Base-by-base conservation (phyloP, 495 filamentous ascomycete genomes). In the Haplographium delicatum region DNA sequence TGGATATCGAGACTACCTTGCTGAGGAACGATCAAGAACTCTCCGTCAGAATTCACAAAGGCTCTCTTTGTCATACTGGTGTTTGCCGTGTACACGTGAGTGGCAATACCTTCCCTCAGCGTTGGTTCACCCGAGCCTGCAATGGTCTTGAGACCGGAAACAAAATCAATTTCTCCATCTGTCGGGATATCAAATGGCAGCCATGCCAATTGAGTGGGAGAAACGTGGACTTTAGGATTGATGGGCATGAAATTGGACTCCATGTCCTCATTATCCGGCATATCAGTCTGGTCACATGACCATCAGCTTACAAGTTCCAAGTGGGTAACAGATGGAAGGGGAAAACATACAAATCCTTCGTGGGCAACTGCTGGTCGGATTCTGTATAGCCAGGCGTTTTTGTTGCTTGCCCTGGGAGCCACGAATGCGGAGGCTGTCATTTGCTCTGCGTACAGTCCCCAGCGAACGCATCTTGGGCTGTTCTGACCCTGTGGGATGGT, bases 381-480 rank as follows among this genome's bases (percentile, higher is more conserved):
- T 1, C 85, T 73, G 56, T 88, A 87, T 11, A 88, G 75, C 83
- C 83, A 89, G 22, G 83, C 76, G 53, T 86, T 82, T 57, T 76
- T 74, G 63, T 86, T 88, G 53, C 81, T 76, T 56, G 73, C 69
- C 11, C 85, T 68, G 0, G 85, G 84, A 10, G 84, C 82, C 18
- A 81, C 85, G 59, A 89, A 88, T 5, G 85, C 77, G 3, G 85
- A 83, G 7, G 82, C 85, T 4, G 84, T 85, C 22, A 89, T 75
- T 66, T 86, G 85, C 62, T 89, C 85, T 8, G 83, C 70, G 58
- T 86, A 87, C 8, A 88, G 74, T 0, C 85, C 85, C 44, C 75
- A 79, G 0, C 80, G 74, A n/a, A 73, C 75, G 50, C 80, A 82
- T 62, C 85, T 83, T 7, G 85, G 85, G n/a, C 76, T 83, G 68